Evolutionary conservation across 345 rosid genomes (phyloP).

Genomic region (Raphanus raphanistrum): DNA sequence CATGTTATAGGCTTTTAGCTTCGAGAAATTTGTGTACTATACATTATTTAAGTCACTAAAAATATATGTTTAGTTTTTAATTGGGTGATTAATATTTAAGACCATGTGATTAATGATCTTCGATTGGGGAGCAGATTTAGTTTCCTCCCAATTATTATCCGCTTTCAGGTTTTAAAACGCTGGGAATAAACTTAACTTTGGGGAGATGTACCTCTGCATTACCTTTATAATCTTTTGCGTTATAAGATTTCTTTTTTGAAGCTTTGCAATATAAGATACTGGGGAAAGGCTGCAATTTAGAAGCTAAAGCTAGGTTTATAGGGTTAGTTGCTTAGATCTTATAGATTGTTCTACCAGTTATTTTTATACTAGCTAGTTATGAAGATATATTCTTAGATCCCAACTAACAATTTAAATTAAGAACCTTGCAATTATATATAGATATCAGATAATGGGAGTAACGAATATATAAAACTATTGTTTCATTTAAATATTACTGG

Average conservation of each 20-base stretch:
- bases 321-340: conserved; percentile 34
- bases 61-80: conserved; percentile 4
- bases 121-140: conserved; percentile 34
- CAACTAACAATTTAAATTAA: conserved; percentile 19
- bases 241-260: background rate
- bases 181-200: conserved; percentile 4
- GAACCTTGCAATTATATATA: background rate
- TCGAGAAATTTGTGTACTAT: conserved; percentile 29
- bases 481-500: background rate
- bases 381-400: conserved; percentile 19
- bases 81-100: conserved; percentile 34
- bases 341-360: conserved; percentile 5
- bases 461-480: background rate
- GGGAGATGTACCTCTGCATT: conserved; percentile 13
- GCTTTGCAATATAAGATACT: background rate
- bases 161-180: conserved; percentile 22
- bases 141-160: conserved; percentile 26
- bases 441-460: background rate
- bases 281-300: background rate
- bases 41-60: conserved; percentile 5
- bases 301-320: conserved; percentile 23
- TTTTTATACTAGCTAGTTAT: conserved; percentile 1
- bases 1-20: conserved; percentile 38
- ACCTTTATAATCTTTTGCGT: conserved; percentile 4
- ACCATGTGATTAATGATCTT: conserved; percentile 40